Base-by-base conservation (phyloP, 2,329 filamentous ascomycete genomes). In the Hymenotorrendiella dingleyae region DNA sequence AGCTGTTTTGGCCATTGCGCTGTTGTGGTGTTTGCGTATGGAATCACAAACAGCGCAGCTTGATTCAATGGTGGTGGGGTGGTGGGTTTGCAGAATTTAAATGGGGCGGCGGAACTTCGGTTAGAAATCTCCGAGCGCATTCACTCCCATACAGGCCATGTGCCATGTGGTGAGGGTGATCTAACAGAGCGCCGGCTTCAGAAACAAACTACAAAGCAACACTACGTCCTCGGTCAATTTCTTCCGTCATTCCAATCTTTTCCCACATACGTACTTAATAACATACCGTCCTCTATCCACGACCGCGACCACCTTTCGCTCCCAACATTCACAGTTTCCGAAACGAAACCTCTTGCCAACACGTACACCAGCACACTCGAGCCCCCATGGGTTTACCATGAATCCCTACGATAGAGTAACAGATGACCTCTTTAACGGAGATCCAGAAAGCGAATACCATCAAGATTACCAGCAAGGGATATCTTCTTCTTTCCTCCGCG, bases 1-100 rank as follows among this genome's bases (percentile, higher is more conserved):
- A 6, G 58, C 60, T 42, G 59, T 61, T 49, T 62, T 62, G 14
- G 47, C 59, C 60, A 62, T 62, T 43, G 7, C 11, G 28, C 10
- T 33, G 37, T 21, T 20, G 16, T 20, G 6, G n/a, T 26, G 37
- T 32, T 16, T 40, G 19, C 16, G 16, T 12, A 2, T 3, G 12
- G 2, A 20, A 34, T 17, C 11, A 11, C 19, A 34, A 21, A 9
- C n/a, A n/a, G n/a, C n/a, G n/a, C n/a, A n/a, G n/a, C n/a, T n/a
- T n/a, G n/a, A n/a, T n/a, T n/a, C n/a, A n/a, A n/a, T 9, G 22
- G 14, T 24, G 6, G 37, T 26, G 37, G 27, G 37, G 21, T 40
- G 17, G 26, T 38, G 8, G 29, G n/a, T 33, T 19, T 14, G 12
- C 8, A 34, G n/a, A 21, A n/a, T 34, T 20, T 34, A 20, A 20